These are phyloP conservation scores for Euphrasia confusa DNA, from an alignment of 257 asterid species.

Conservation along the genomic window DNA sequence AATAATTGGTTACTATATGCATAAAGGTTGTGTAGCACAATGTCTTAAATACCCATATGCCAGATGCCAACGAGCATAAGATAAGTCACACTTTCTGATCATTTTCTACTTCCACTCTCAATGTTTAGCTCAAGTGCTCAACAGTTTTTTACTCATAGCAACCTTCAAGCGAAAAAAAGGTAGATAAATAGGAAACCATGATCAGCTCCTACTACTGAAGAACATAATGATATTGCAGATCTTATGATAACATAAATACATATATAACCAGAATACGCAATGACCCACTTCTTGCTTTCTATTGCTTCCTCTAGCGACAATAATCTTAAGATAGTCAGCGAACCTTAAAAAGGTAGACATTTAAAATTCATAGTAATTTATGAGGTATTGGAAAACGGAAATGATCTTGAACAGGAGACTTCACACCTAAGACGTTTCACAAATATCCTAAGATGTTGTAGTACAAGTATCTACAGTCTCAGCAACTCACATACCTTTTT, in stretches of 20 bases:
- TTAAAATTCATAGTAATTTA: background rate
- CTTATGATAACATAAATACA: background rate
- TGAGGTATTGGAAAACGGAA: background rate
- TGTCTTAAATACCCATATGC: background rate
- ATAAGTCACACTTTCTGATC: background rate
- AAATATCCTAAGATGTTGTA: background rate
- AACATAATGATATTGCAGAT: background rate
- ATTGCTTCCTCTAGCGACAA: conserved; percentile 8
- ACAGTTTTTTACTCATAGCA: conserved; percentile 1
- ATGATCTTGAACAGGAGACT: background rate
- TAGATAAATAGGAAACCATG: background rate
- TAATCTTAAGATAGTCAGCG: conserved; percentile 2
- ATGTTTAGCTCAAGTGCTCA: background rate
- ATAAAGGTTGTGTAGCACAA: background rate
- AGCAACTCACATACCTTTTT: conserved; percentile 11
- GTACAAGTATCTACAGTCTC: conserved; percentile 7
- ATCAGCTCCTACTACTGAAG: background rate
- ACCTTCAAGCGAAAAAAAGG: conserved; percentile 1
- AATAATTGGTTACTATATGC: conserved; percentile 9
- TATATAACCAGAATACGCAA: conserved; percentile 1
- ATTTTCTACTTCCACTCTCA: background rate
- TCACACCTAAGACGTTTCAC: conserved; percentile 9
- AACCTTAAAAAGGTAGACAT: background rate
- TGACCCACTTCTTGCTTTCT: conserved; percentile 5
- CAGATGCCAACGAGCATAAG: conserved; percentile 6